These are phyloP conservation scores for Clarireedia monteithiana DNA, from an alignment of 2,329 filamentous ascomycete species.

Conservation along the genomic window DNA sequence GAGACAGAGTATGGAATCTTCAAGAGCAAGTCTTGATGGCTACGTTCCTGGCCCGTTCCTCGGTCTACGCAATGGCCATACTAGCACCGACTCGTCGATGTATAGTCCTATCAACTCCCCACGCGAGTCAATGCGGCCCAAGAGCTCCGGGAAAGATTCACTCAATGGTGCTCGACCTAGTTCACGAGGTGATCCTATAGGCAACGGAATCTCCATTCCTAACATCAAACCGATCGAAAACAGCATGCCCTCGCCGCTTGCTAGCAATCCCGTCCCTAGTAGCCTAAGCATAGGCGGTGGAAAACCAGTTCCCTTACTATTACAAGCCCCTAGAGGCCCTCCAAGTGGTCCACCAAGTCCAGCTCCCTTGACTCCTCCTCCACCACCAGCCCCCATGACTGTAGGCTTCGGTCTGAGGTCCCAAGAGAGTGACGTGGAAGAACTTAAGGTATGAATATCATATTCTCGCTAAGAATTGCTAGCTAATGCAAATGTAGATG, in stretches of 20 bases:
- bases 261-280: background rate
- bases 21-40: background rate
- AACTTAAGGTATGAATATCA: constrained; percentile 45
- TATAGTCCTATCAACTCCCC: constrained; percentile 70
- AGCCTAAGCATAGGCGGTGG: constrained; percentile 24
- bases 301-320: constrained; percentile 12
- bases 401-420: constrained; percentile 35
- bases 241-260: background rate
- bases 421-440: constrained; percentile 44
- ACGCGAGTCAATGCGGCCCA: constrained; percentile 39
- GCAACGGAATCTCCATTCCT: too few species aligned
- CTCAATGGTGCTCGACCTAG: background rate
- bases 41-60: constrained; percentile 43
- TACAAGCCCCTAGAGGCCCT: constrained; percentile 5
- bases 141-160: background rate
- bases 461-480: background rate
- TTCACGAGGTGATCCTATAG: background rate
- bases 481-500: constrained; percentile 39
- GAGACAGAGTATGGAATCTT: background rate
- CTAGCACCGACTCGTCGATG: constrained; percentile 62
- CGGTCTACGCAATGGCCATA: constrained; percentile 45
- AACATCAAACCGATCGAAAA: too few species aligned
- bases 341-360: constrained; percentile 6
- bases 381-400: constrained; percentile 27
- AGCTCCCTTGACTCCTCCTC: background rate